Conservation (phyloP, 23 red algal species). For the Chondrus crispus region DNA sequence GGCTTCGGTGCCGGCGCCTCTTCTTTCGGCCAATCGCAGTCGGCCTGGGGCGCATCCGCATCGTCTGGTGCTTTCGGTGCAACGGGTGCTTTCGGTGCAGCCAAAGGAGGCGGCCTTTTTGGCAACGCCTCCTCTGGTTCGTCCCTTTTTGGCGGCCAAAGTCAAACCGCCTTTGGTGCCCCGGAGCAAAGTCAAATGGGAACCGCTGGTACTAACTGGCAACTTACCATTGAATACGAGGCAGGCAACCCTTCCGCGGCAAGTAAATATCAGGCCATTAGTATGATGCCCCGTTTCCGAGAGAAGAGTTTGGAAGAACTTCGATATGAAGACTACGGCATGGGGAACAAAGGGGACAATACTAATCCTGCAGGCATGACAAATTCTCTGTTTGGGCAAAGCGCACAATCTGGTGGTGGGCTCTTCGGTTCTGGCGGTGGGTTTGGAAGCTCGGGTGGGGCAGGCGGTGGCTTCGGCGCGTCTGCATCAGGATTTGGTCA, state of each 20-base stretch:
- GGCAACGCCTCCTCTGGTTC: not conserved
- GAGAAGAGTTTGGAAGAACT: conserved; percentile 63
- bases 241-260: not conserved
- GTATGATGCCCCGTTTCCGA: conserved; percentile 65
- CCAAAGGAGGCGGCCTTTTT: not conserved
- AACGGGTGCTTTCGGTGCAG: not conserved
- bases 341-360: conserved; percentile 47
- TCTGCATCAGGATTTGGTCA: conserved; percentile 21
- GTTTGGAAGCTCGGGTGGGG: not conserved
- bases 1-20: conserved; percentile 8
- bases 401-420: not conserved
- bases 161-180: not conserved
- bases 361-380: not conserved
- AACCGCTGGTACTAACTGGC: conserved; percentile 32
- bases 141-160: conserved; percentile 32
- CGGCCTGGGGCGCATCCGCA: conserved; percentile 4
- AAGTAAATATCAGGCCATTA: conserved; percentile 58
- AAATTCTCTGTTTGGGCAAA: conserved; percentile 1
- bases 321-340: conserved; percentile 62
- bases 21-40: conserved; percentile 53
- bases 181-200: conserved; percentile 8
- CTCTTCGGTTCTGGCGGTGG: not conserved
- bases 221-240: conserved; percentile 45
- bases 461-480: conserved; percentile 17
- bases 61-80: conserved; percentile 6